Conservation (phyloP, 2,329 filamentous ascomycete species). For the Alternaria alternata region DNA sequence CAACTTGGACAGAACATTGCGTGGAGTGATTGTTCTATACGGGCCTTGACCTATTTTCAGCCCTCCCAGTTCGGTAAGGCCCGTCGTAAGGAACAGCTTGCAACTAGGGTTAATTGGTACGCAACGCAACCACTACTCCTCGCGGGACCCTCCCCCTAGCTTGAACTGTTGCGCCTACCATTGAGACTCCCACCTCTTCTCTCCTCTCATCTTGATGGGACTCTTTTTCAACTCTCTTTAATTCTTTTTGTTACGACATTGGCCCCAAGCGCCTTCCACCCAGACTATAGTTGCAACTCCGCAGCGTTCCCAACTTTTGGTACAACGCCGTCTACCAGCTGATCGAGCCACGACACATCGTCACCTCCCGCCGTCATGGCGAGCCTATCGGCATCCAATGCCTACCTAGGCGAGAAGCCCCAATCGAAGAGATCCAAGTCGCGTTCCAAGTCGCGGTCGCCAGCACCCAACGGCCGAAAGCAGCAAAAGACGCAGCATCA, state of each 20-base stretch:
- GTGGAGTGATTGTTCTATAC: neutral
- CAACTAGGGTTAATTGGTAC: slow-evolving; percentile 42
- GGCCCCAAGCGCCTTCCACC: slow-evolving; percentile 5
- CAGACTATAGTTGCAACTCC: slow-evolving; percentile 19
- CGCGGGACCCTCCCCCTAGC: slow-evolving; percentile 33
- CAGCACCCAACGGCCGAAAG: slow-evolving; percentile 40
- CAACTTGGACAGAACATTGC: neutral
- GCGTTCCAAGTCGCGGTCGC: slow-evolving; percentile 47
- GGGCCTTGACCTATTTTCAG: slow-evolving; percentile 28
- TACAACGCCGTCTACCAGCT: slow-evolving; percentile 28
- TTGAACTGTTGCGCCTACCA: slow-evolving; percentile 35
- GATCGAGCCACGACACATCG: slow-evolving; percentile 29
- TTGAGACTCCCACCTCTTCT: slow-evolving; percentile 26
- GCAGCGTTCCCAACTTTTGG: slow-evolving; percentile 10
- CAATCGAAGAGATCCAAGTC: slow-evolving; percentile 37
- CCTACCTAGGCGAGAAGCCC: slow-evolving; percentile 45
- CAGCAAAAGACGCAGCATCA: slow-evolving; percentile 42
- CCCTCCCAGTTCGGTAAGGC: slow-evolving; percentile 32
- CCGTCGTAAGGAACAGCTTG: slow-evolving; percentile 36
- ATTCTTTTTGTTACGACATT: slow-evolving; percentile 23
- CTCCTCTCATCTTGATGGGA: slow-evolving; percentile 30
- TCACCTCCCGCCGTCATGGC: slow-evolving; percentile 46
- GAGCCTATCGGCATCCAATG: slow-evolving; percentile 40
- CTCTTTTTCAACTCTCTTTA: slow-evolving; percentile 49
- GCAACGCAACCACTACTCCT: slow-evolving; percentile 27